Evolutionary conservation across 805 yeast species (phyloP).

Genomic region (Candida pini): DNA sequence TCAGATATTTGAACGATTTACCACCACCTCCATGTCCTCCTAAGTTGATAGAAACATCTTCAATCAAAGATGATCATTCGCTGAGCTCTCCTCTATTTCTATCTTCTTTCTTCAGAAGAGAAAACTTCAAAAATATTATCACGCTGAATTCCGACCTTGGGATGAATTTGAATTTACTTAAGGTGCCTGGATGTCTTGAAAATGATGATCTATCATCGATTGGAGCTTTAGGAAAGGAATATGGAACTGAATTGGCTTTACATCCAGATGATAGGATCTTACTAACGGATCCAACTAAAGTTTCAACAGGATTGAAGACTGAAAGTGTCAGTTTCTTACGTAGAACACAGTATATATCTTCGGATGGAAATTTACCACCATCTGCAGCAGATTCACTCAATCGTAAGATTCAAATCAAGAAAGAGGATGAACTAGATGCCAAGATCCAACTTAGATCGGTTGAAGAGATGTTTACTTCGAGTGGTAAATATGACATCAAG

Average conservation of each 20-base stretch:
- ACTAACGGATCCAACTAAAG: constrained; percentile 70
- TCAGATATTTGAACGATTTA: constrained; percentile 76
- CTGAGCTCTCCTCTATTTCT: constrained; percentile 51
- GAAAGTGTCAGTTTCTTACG: constrained; percentile 58
- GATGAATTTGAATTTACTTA: constrained; percentile 65
- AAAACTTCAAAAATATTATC: constrained; percentile 60
- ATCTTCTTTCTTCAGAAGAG: constrained; percentile 67
- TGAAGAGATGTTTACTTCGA: constrained; percentile 68
- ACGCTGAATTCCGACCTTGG: constrained; percentile 62
- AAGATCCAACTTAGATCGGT: constrained; percentile 61
- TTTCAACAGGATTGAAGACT: constrained; percentile 35
- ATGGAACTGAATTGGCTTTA: constrained; percentile 33
- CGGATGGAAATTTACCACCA: constrained; percentile 37
- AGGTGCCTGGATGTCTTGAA: constrained; percentile 63
- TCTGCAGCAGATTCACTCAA: constrained; percentile 12
- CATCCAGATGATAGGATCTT: constrained; percentile 76
- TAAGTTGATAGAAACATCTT: constrained; percentile 55
- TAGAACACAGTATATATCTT: constrained; percentile 88
- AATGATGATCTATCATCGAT: constrained; percentile 24
- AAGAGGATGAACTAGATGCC: constrained; percentile 44
- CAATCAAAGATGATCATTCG: constrained; percentile 27
- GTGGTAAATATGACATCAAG: constrained; percentile 35
- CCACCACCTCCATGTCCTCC: constrained; percentile 96
- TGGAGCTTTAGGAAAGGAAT: constrained; percentile 27
- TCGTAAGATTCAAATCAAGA: constrained; percentile 19